Evolutionary conservation across 1,139 yeast genomes (phyloP).

Genomic region (Scheffersomyces parashehatae): DNA sequence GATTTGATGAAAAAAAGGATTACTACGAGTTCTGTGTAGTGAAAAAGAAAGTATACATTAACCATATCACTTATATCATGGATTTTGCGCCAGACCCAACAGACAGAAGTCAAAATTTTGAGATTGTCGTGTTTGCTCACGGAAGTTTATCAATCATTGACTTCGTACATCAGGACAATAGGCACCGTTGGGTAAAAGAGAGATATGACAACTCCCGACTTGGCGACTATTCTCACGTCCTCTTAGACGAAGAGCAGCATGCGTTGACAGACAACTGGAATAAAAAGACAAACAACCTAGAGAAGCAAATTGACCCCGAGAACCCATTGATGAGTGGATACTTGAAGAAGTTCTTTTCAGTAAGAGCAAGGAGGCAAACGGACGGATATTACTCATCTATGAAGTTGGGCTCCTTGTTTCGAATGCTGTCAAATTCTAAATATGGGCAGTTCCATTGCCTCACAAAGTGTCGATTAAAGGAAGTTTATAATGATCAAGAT

Average conservation of each 20-base stretch:
- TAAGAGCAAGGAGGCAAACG: not conserved
- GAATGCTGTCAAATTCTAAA: not conserved
- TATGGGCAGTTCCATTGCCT: too few species aligned
- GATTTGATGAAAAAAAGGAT: constrained; percentile 4
- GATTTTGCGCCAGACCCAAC: constrained; percentile 1
- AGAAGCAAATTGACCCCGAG: not conserved
- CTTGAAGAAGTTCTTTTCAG: not conserved
- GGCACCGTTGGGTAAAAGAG: too few species aligned
- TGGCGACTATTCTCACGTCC: constrained; percentile 5
- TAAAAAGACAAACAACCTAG: constrained; percentile 1
- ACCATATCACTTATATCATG: constrained; percentile 3
- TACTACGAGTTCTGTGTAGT: constrained; percentile 4
- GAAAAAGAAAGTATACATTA: constrained; percentile 2
- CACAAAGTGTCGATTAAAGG: too few species aligned
- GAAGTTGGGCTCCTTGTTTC: not conserved
- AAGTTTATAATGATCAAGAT: too few species aligned
- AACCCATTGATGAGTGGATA: not conserved
- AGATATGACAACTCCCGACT: too few species aligned
- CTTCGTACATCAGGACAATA: constrained; percentile 5
- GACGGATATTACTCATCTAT: constrained; percentile 1
- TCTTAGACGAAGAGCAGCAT: constrained; percentile 5
- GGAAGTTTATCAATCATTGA: constrained; percentile 6
- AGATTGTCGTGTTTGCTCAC: constrained; percentile 8
- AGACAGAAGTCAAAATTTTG: constrained; percentile 2
- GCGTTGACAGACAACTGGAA: constrained; percentile 10